These are phyloP conservation scores for Udeniomyces megalosporus DNA, from an alignment of 768 basidiomycete species.

Conservation along the genomic window DNA sequence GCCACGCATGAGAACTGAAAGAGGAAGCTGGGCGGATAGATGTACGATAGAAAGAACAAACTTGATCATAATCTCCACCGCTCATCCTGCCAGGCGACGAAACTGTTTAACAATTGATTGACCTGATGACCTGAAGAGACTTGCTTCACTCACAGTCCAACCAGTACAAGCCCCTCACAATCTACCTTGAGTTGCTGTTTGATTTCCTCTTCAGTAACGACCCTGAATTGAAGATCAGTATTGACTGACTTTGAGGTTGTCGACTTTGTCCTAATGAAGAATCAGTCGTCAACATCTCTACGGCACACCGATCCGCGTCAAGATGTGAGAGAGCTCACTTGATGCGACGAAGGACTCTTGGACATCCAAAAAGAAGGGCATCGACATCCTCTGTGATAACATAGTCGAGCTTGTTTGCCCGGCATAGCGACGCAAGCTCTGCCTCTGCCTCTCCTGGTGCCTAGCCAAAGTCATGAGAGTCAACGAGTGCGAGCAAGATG, in stretches of 20 bases:
- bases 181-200: conserved; percentile 42
- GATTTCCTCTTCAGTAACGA: conserved; percentile 35
- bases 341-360: conserved; percentile 46
- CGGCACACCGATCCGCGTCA: conserved; percentile 13
- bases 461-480: conserved; percentile 20
- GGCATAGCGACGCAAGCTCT: conserved; percentile 72
- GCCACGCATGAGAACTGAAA: not conserved
- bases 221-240: not conserved
- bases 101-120: conserved; percentile 96
- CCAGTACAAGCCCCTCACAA: not conserved
- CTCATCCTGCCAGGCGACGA: no score
- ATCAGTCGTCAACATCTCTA: not conserved
- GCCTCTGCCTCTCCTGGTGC: conserved; percentile 90
- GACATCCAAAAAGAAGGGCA: conserved; percentile 76
- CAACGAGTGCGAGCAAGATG: not conserved
- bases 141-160: not conserved
- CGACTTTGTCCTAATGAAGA: not conserved
- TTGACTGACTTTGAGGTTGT: no score
- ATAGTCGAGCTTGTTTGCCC: conserved; percentile 66
- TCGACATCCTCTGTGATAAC: conserved; percentile 88
- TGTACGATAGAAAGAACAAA: conserved; percentile 2
- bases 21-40: not conserved
- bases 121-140: conserved; percentile 37
- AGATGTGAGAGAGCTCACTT: conserved; percentile 39
- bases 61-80: conserved; percentile 76